These are phyloP conservation scores for Oryza coarctata DNA, from an alignment of 176 grass and related monocot species.

Conservation along the genomic window DNA sequence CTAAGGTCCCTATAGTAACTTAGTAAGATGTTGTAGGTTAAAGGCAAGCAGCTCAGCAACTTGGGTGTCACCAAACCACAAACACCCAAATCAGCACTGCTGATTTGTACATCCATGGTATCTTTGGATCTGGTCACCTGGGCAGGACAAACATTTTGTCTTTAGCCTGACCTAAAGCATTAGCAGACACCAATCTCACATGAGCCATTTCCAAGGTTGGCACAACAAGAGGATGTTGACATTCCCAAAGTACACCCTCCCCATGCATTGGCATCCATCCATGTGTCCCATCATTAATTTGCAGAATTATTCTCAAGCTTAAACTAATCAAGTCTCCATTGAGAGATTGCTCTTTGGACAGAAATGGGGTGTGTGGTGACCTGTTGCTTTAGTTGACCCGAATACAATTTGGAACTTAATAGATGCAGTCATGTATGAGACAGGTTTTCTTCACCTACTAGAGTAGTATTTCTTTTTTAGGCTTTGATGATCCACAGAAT, in stretches of 20 bases:
- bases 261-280: background rate
- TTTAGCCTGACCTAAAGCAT: background rate
- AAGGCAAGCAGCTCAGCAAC: background rate
- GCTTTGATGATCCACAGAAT: background rate
- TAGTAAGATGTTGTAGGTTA: background rate
- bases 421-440: background rate
- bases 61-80: background rate
- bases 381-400: background rate
- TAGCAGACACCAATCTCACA: background rate
- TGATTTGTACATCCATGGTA: too few relatives aligned
- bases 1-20: too few relatives aligned
- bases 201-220: background rate
- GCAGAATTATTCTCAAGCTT: background rate
- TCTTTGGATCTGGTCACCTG: background rate
- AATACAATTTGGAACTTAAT: background rate
- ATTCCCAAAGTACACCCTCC: background rate
- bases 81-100: background rate
- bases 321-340: background rate
- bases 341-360: background rate
- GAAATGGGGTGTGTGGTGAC: background rate
- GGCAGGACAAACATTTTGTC: background rate
- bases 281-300: background rate
- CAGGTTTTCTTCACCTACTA: background rate
- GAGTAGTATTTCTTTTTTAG: background rate
- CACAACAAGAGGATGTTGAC: background rate